Evolutionary conservation across 192 early-diverging fungal species (phyloP).

Genomic region (Pilobolus umbonatus): DNA sequence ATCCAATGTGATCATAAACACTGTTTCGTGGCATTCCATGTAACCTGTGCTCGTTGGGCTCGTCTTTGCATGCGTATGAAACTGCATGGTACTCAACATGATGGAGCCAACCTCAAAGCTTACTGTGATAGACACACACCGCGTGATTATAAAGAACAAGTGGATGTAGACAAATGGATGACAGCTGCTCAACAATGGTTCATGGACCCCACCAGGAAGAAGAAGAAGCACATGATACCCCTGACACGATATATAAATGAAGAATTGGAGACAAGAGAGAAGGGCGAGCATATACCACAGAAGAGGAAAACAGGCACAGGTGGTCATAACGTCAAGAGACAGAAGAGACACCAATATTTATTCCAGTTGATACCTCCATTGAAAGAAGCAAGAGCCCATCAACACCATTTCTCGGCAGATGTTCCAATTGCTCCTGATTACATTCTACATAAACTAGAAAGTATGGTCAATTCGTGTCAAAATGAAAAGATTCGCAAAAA

Average conservation of each 20-base stretch:
- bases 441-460: slow-evolving; percentile 47
- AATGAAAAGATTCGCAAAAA: slow-evolving; percentile 37
- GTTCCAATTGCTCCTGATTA: slow-evolving; percentile 60
- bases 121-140: slow-evolving; percentile 94
- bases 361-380: slow-evolving; percentile 33
- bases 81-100: slow-evolving; percentile 48
- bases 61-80: slow-evolving; percentile 85
- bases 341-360: not conserved
- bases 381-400: slow-evolving; percentile 54
- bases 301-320: not conserved
- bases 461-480: slow-evolving; percentile 20
- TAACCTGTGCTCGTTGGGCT: slow-evolving; percentile 86
- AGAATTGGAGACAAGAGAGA: slow-evolving; percentile 26
- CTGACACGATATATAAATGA: slow-evolving; percentile 34
- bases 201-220: not conserved
- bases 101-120: slow-evolving; percentile 58
- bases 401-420: slow-evolving; percentile 56
- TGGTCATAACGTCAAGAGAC: not conserved
- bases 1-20: slow-evolving; percentile 92
- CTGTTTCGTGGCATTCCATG: slow-evolving; percentile 91
- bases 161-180: slow-evolving; percentile 39
- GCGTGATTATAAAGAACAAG: slow-evolving; percentile 45
- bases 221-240: slow-evolving; percentile 15
- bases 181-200: slow-evolving; percentile 30
- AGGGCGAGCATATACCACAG: slow-evolving; percentile 33